phyloP scores from a whole-genome alignment of 805 yeast genomes.

The Lipomyces orientalis region DNA sequence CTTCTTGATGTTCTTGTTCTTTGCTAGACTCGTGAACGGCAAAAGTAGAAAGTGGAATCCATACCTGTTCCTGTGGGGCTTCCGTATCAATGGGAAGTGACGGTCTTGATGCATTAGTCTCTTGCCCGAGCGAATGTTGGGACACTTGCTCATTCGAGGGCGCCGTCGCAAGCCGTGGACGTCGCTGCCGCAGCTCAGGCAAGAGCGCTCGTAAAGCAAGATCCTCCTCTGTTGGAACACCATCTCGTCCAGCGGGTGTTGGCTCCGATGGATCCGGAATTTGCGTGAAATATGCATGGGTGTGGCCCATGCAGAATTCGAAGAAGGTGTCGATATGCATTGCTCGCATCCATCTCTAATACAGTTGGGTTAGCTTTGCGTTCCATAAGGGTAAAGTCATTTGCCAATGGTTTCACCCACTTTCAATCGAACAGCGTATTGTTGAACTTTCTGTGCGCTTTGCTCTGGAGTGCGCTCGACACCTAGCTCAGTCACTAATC shows the following conservation, averaged over 20 bases:
- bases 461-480: conserved; percentile 37
- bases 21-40: conserved; percentile 9
- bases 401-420: conserved; percentile 6
- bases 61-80: conserved; percentile 18
- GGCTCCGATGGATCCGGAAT: conserved; percentile 28
- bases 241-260: conserved; percentile 22
- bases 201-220: conserved; percentile 32
- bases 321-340: conserved; percentile 38
- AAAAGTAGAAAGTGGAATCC: conserved; percentile 19
- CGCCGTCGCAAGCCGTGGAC: conserved; percentile 9
- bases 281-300: conserved; percentile 28
- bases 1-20: conserved; percentile 3
- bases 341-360: conserved; percentile 36
- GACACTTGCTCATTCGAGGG: background rate
- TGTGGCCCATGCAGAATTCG: conserved; percentile 33
- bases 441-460: conserved; percentile 35
- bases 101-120: background rate
- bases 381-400: background rate
- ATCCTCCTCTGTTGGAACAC: conserved; percentile 35
- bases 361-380: background rate
- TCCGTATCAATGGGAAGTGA: background rate
- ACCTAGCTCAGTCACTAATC: conserved; percentile 34
- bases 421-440: conserved; percentile 36
- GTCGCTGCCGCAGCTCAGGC: conserved; percentile 24
- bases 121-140: background rate